Base-by-base conservation (phyloP, 306 rosid species). In the Lathyrus tuberosus region DNA sequence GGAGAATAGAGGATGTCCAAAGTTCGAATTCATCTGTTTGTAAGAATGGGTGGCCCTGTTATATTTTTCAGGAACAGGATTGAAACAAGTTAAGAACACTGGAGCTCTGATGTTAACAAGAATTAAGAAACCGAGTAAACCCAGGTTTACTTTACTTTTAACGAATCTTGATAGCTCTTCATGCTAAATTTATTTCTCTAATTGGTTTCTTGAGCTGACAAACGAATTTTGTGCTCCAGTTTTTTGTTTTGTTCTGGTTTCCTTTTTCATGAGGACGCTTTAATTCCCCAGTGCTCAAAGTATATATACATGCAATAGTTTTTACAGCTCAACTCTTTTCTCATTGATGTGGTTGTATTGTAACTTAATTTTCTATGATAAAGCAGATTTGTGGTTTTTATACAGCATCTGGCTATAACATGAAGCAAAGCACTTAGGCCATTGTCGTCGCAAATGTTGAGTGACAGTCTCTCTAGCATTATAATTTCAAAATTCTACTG, bases 141-240 rank as follows among this genome's bases (percentile, higher is more conserved):
- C 61, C 78, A 76, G 83, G 87, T 82, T 78, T 56, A 76, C 33
- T 71, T 68, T 62, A 68, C 69, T 44, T 14, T 67, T 37, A 76
- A 71, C 67, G 67, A 73, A 70, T 65, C 46, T 52, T 75, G 72
- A 73, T 64, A 71, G 56, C 59, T 73, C 61, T 63, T 37, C 38
- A 59, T 78, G 17, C 74, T 70, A 46, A 64, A 61, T 81, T 69
- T 62, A 51, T 71, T 72, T 20, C 67, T 74, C 84, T 69, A 63
- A 79, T 70, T 70, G 67, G 81, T 47, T 80, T 70, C 60, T 51
- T 73, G 82, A 79, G 80, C 82, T 20, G 7, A 28, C 69, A 62
- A 35, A 28, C 70, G 44, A 58, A 40, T 13, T 14, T 44, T 13
- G 49, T 44, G 15, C 49, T 44, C 49, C 40, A 35, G 10, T 7